Conservation (phyloP, 2,329 filamentous ascomycete species). For the Fusarium nodosum region DNA sequence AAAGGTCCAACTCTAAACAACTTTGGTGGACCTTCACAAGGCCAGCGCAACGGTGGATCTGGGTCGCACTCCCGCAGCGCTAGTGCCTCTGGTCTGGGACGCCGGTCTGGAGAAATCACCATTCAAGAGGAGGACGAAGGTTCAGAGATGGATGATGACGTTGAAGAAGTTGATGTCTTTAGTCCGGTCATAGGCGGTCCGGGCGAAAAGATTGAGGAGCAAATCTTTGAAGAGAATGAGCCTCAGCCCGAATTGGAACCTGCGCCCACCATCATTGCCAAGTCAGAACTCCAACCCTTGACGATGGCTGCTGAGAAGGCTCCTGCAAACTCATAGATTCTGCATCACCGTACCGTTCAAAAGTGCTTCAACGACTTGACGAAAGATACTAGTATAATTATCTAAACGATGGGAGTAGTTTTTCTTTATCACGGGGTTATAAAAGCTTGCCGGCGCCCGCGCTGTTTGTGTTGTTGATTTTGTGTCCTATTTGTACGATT, state of each 20-base stretch:
- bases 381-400: constrained; percentile 45
- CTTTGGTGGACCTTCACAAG: constrained; percentile 59
- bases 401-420: constrained; percentile 24
- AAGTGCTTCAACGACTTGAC: constrained; percentile 46
- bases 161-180: constrained; percentile 73
- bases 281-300: constrained; percentile 6
- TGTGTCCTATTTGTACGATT: constrained; percentile 32
- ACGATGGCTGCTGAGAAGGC: constrained; percentile 32
- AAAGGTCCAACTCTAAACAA: constrained; percentile 80
- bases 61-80: constrained; percentile 67
- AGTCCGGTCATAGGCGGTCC: constrained; percentile 63
- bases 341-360: constrained; percentile 9
- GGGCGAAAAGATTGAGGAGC: constrained; percentile 62
- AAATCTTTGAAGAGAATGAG: constrained; percentile 61
- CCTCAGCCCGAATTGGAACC: constrained; percentile 40
- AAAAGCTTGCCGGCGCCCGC: constrained; percentile 31
- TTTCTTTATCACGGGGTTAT: constrained; percentile 26
- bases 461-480: constrained; percentile 35
- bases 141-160: constrained; percentile 59
- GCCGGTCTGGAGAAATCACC: constrained; percentile 80
- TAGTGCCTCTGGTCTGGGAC: constrained; percentile 73
- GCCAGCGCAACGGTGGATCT: constrained; percentile 54
- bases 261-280: constrained; percentile 39
- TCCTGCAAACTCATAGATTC: constrained; percentile 23
- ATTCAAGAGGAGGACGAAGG: constrained; percentile 76